Conservation (phyloP, 2,329 filamentous ascomycete genomes). For the Pseudocercospora macadamiae region DNA sequence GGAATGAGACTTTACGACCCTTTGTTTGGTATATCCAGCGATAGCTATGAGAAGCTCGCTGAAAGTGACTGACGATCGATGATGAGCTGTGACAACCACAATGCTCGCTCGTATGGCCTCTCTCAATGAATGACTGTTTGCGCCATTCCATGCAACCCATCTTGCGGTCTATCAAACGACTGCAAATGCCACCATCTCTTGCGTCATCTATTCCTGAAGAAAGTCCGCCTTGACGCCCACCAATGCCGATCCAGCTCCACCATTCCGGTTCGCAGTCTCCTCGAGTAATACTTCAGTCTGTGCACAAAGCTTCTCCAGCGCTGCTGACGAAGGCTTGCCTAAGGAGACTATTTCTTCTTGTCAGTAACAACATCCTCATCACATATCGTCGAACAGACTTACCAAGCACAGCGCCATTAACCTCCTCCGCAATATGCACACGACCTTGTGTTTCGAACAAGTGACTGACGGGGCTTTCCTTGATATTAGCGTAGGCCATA, state of each 20-base stretch:
- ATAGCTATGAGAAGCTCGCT: no score
- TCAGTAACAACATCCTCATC: no score
- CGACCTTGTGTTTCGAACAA: slow-evolving; percentile 76
- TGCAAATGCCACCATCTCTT: no score
- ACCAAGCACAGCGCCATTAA: slow-evolving; percentile 93
- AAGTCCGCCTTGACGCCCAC: slow-evolving; percentile 67
- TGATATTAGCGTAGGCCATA: slow-evolving; percentile 82
- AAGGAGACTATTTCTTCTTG: slow-evolving; percentile 76
- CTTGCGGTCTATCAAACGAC: no score
- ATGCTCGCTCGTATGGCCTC: no score
- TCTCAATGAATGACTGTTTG: no score
- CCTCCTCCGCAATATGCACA: slow-evolving; percentile 81
- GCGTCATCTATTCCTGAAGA: slow-evolving; percentile 22
- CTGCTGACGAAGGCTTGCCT: slow-evolving; percentile 84
- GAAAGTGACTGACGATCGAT: background rate
- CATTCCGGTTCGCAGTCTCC: slow-evolving; percentile 66
- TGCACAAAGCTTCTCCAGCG: slow-evolving; percentile 80
- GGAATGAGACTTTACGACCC: no score
- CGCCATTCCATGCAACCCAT: no score
- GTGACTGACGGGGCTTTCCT: slow-evolving; percentile 74
- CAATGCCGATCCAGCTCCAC: slow-evolving; percentile 73
- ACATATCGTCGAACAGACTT: no score
- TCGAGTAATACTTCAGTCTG: slow-evolving; percentile 87
- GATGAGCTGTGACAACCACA: no score
- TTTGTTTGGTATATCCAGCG: no score